phyloP scores from a whole-genome alignment of 192 early-diverging fungal genomes.

The Chytriomyces sp. region DNA sequence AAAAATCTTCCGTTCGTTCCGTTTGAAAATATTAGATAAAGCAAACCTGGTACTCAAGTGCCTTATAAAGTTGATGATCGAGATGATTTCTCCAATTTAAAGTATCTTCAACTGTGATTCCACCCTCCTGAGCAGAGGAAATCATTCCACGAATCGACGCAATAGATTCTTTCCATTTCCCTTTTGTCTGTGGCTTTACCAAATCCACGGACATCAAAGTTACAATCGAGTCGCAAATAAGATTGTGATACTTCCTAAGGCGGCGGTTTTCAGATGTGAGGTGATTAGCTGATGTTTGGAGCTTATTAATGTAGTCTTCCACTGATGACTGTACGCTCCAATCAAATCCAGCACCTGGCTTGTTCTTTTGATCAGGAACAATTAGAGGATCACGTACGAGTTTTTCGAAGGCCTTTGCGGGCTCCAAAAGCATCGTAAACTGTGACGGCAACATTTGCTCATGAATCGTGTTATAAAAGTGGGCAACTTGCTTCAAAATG shows the following conservation, averaged over 20 bases:
- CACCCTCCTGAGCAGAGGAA: conserved; percentile 38
- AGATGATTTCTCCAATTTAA: conserved; percentile 57
- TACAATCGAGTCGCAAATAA: conserved; percentile 44
- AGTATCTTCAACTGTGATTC: conserved; percentile 43
- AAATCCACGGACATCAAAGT: conserved; percentile 46
- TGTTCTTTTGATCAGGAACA: conserved; percentile 20
- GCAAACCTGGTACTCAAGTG: conserved; percentile 43
- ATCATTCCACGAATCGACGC: conserved; percentile 45
- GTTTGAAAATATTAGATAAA: background rate
- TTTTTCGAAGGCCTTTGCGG: conserved; percentile 56
- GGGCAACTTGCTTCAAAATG: conserved; percentile 59
- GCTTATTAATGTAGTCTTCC: conserved; percentile 48
- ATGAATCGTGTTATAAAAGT: conserved; percentile 68
- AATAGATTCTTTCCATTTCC: conserved; percentile 57
- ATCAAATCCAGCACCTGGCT: conserved; percentile 23
- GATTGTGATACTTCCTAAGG: conserved; percentile 50
- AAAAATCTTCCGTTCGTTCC: background rate
- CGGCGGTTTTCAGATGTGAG: conserved; percentile 52
- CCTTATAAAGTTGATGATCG: conserved; percentile 64
- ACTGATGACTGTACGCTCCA: conserved; percentile 50
- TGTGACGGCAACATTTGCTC: conserved; percentile 62
- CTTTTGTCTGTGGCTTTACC: conserved; percentile 49
- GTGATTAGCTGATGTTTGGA: conserved; percentile 46
- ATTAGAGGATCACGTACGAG: conserved; percentile 48
- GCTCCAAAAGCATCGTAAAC: conserved; percentile 54